Evolutionary conservation across 2,329 filamentous ascomycete species (phyloP).

Genomic region (Drechslerella stenobrocha): DNA sequence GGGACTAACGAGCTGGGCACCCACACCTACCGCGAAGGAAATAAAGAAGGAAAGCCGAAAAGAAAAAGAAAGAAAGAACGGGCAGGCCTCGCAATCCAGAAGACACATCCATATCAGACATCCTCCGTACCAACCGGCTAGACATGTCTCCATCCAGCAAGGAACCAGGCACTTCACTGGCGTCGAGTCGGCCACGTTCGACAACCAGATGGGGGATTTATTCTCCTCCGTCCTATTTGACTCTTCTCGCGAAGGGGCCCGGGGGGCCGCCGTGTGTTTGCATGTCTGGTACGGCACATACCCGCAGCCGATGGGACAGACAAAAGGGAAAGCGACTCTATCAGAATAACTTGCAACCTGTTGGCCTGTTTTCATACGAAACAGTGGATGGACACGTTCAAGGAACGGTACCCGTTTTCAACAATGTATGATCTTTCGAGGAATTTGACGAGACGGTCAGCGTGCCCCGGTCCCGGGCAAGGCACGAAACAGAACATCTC

Average conservation of each 20-base stretch:
- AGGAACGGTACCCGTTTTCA: constrained; percentile 42
- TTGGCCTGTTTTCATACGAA: constrained; percentile 36
- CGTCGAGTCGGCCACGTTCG: constrained; percentile 41
- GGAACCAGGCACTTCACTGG: constrained; percentile 37
- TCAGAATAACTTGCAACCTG: constrained; percentile 1
- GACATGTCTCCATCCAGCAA: constrained; percentile 45
- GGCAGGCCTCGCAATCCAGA: background rate
- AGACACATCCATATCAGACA: no score
- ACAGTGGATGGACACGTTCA: constrained; percentile 36
- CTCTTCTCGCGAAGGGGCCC: background rate
- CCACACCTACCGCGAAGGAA: constrained; percentile 13
- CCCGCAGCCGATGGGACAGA: constrained; percentile 23
- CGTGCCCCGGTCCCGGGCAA: constrained; percentile 25
- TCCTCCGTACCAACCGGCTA: constrained; percentile 10
- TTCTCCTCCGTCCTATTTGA: background rate
- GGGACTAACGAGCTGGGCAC: no score
- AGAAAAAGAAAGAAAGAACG: background rate
- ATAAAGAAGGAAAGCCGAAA: background rate
- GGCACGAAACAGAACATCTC: constrained; percentile 5
- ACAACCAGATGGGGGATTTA: constrained; percentile 36
- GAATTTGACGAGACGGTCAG: constrained; percentile 21
- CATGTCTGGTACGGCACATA: constrained; percentile 38
- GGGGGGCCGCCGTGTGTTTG: no score
- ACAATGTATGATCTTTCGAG: constrained; percentile 12
- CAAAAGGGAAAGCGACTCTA: constrained; percentile 39